These are phyloP conservation scores for Spongiforma sp. DNA, from an alignment of 1,284 basidiomycete species.

Conservation along the genomic window DNA sequence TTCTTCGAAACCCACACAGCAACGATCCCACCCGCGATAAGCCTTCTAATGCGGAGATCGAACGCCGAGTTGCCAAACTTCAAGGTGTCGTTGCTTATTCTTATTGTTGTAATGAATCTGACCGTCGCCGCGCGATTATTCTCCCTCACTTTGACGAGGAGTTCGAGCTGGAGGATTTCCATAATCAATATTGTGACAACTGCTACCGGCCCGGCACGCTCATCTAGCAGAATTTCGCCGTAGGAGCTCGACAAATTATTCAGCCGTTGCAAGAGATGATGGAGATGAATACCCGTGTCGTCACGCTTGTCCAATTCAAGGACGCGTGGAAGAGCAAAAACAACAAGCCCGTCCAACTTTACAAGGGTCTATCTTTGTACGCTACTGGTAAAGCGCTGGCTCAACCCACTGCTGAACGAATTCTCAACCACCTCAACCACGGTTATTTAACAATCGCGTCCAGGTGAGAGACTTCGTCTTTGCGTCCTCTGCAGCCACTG, in stretches of 20 bases:
- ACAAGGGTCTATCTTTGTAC: slow-evolving; percentile 54
- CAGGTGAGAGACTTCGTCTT: slow-evolving; percentile 20
- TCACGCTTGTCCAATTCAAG: slow-evolving; percentile 55
- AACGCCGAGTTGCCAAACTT: slow-evolving; percentile 65
- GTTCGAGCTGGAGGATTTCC: slow-evolving; percentile 63
- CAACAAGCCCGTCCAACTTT: slow-evolving; percentile 47
- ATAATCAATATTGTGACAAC: slow-evolving; percentile 76
- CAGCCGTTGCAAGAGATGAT: slow-evolving; percentile 57
- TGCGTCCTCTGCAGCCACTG: slow-evolving; percentile 1
- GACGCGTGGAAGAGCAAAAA: slow-evolving; percentile 70
- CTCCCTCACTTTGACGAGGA: slow-evolving; percentile 76
- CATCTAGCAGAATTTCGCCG: slow-evolving; percentile 55
- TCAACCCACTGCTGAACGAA: slow-evolving; percentile 61
- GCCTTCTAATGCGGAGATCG: slow-evolving; percentile 51
- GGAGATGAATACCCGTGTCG: slow-evolving; percentile 36
- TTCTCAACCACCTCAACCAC: slow-evolving; percentile 57
- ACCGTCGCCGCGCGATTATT: slow-evolving; percentile 88
- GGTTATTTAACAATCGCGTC: slow-evolving; percentile 36
- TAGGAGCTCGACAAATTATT: slow-evolving; percentile 53
- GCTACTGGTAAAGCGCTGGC: slow-evolving; percentile 59
- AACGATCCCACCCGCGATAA: slow-evolving; percentile 37
- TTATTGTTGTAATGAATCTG: slow-evolving; percentile 82
- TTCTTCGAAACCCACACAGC: slow-evolving; percentile 58
- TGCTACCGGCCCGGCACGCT: slow-evolving; percentile 58
- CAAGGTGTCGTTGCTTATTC: slow-evolving; percentile 64